Percentiles rank a stretch among this genome's conserved stretches.
Evolutionary conservation across 441 rosid genomes (phyloP).

Genomic region (Viola pubescens): DNA sequence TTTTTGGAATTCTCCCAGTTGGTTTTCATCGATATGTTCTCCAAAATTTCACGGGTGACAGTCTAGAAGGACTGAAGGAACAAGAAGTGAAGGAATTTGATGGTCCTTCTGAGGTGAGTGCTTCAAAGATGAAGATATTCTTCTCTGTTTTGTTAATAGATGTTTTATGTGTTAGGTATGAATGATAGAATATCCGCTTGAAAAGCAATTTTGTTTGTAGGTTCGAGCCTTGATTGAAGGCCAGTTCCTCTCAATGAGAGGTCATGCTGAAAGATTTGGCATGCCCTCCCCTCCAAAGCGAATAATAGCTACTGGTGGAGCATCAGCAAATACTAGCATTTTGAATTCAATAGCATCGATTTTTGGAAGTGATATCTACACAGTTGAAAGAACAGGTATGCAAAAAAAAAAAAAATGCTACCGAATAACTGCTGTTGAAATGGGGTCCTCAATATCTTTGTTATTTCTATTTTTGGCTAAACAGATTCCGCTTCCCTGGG

Average conservation of each 20-base stretch:
- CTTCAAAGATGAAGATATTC: neutral
- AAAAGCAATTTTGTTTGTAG: constrained; percentile 29
- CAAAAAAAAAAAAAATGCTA: neutral
- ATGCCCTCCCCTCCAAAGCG: constrained; percentile 83
- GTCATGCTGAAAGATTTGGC: constrained; percentile 81
- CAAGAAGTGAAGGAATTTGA: constrained; percentile 66
- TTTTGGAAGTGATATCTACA: constrained; percentile 71
- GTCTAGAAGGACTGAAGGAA: constrained; percentile 40
- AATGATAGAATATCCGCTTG: neutral
- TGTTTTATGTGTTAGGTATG: neutral
- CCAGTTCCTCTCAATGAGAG: constrained; percentile 84
- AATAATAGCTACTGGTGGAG: constrained; percentile 91
- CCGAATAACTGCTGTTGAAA: no score
- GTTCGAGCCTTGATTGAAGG: constrained; percentile 88
- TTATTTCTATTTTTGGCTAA: neutral
- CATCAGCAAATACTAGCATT: constrained; percentile 69
- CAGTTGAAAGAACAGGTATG: constrained; percentile 74
- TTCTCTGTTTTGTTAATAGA: constrained; percentile 2
- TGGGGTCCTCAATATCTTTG: neutral
- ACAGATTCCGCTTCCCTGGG: constrained; percentile 96
- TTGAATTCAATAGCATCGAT: constrained; percentile 57
- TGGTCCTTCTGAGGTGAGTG: constrained; percentile 74
- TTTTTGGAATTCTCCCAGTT: constrained; percentile 29
- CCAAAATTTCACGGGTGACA: constrained; percentile 41
- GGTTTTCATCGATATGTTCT: constrained; percentile 74